Conservation (phyloP, 2,329 filamentous ascomycete species). For the Leptodontidium sp. region DNA sequence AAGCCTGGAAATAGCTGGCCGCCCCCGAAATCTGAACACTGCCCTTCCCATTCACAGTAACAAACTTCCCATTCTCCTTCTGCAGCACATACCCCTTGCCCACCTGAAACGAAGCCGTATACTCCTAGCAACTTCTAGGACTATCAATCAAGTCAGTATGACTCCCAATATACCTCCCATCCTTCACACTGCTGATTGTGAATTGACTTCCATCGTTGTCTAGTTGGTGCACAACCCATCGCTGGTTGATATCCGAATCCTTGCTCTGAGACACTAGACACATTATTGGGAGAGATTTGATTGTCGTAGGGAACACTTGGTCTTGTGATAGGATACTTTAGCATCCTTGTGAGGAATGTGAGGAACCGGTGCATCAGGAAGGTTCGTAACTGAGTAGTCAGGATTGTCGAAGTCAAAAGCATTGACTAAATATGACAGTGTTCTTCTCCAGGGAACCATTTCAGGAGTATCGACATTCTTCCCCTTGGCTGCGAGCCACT, state of each 20-base stretch:
- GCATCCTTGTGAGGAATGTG: constrained; percentile 54
- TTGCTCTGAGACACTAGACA: constrained; percentile 55
- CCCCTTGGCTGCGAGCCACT: constrained; percentile 56
- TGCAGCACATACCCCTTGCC: constrained; percentile 35
- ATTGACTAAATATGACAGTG: constrained; percentile 57
- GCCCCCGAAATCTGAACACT: constrained; percentile 29
- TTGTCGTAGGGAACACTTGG: constrained; percentile 58
- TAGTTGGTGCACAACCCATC: constrained; percentile 57
- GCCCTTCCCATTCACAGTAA: constrained; percentile 33
- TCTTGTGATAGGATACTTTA: constrained; percentile 47
- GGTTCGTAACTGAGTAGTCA: constrained; percentile 55
- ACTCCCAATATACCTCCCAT: constrained; percentile 50
- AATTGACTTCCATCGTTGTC: constrained; percentile 44
- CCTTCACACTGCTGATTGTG: constrained; percentile 52
- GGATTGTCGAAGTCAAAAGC: constrained; percentile 57
- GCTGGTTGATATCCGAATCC: constrained; percentile 57
- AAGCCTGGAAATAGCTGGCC: constrained; percentile 32
- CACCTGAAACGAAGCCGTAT: constrained; percentile 30
- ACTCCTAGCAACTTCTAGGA: constrained; percentile 31
- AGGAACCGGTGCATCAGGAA: constrained; percentile 55
- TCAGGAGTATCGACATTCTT: constrained; percentile 50
- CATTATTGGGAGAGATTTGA: constrained; percentile 47
- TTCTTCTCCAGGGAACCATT: constrained; percentile 56
- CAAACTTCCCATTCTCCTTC: constrained; percentile 39
- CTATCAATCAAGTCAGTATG: constrained; percentile 30